Base-by-base conservation (phyloP, 164 flowering plant genomes). In the Annona cherimola region DNA sequence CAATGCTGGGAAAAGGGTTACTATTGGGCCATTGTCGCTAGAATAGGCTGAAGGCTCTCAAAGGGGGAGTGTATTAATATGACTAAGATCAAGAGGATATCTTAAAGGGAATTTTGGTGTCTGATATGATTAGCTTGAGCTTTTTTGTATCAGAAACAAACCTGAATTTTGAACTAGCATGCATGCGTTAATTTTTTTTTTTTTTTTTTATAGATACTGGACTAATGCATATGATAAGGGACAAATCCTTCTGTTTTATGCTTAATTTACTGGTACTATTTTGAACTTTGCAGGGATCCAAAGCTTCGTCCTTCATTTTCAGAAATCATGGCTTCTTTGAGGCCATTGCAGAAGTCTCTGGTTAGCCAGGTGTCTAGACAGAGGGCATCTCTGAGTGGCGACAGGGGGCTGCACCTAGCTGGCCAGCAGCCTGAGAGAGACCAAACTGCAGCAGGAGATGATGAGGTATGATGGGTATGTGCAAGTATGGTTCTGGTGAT, bases 321-420 rank as follows among this genome's bases (percentile, higher is more conserved):
- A 18, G 97, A 90, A 76, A 94, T 94, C 71, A 88, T 94, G 94
- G 86, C 90, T 75, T 84, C 91, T 12, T 68, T 94, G 76, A 94
- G 85, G 81, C 98, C 95, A 54, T 79, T 92, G 60, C 97, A 92
- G 76, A 92, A 88, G 84, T 91, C 95, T 9, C 73, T 87, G 42
- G 80, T 85, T 69, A 60, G 88, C 8, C 90, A 83, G 69, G 83
- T 79, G 68, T 86, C 83, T 4, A 85, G 88, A 81, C 84, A 85
- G 35, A 75, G 73, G 73, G 19, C 42, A 50, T 40, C 64, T 74
- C 75, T 46, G 42, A 68, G 45, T 79, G 60, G 20, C 73, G 84
- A 66, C 68, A 71, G 72, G 71, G 68, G 46, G 41, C 61, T 12
- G 74, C 71, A 55, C 35, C 63, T 44, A 78, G 50, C 8, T 75